Evolutionary conservation across 164 flowering plant species (phyloP).

Genomic region (Litsea cubeba): DNA sequence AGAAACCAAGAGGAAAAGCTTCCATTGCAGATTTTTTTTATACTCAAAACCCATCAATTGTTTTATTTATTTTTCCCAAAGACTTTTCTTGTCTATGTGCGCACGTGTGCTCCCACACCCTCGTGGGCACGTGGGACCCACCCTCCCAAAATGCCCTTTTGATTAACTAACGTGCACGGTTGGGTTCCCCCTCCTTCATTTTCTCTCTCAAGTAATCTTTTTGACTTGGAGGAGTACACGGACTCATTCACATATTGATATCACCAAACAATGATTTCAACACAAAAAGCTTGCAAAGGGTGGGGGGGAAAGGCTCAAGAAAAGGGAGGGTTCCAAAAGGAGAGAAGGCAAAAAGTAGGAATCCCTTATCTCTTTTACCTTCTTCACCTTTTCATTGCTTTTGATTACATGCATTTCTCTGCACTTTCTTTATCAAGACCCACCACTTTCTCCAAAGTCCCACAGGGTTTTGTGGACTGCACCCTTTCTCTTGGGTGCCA

Average conservation of each 20-base stretch:
- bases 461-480: not conserved
- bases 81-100: not conserved
- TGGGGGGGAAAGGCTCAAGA: not conserved
- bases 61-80: not conserved
- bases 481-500: not conserved
- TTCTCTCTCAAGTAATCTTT: not conserved
- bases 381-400: not conserved
- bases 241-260: not conserved
- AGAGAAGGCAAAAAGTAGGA: not conserved
- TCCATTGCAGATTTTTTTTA: not conserved
- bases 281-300: not conserved
- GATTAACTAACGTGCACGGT: conserved; percentile 1
- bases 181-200: not conserved
- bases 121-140: not conserved
- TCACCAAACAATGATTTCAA: not conserved
- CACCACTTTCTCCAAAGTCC: not conserved
- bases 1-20: not conserved
- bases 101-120: conserved; percentile 3
- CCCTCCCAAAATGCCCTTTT: not conserved
- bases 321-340: not conserved
- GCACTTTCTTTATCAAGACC: not conserved
- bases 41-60: not conserved
- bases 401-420: not conserved
- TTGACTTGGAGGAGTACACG: conserved; percentile 1
- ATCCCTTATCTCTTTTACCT: not conserved